Conservation (phyloP, 1,284 basidiomycete species). For the Tilletiopsis washingtonensis region DNA sequence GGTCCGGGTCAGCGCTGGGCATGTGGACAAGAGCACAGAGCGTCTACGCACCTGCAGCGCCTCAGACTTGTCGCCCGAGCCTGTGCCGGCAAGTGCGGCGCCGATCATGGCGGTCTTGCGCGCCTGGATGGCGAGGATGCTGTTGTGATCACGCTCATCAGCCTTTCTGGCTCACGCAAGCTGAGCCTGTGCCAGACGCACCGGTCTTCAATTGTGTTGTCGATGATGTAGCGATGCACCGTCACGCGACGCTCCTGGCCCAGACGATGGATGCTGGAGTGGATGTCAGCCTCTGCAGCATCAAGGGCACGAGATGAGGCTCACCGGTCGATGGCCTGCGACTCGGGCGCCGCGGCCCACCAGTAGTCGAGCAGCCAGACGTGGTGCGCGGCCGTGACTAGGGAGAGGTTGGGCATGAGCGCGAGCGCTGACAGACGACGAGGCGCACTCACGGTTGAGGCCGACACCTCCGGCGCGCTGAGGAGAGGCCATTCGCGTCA, state of each 20-base stretch:
- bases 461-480: no score
- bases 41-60: conserved; percentile 18
- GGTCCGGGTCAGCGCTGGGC: no score
- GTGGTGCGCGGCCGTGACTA: conserved; percentile 38
- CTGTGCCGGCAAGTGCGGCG: conserved; percentile 19
- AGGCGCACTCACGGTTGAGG: no score
- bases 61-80: conserved; percentile 14
- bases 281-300: conserved; percentile 12
- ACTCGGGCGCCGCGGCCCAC: conserved; percentile 54
- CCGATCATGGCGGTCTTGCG: conserved; percentile 87
- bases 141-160: neutral
- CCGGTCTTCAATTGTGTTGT: conserved; percentile 74
- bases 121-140: conserved; percentile 62
- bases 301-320: no score
- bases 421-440: no score
- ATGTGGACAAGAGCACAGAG: no score
- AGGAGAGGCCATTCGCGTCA: no score
- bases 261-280: conserved; percentile 66
- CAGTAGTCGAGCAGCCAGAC: conserved; percentile 45
- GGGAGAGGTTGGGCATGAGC: no score
- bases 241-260: conserved; percentile 82
- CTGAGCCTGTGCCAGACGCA: conserved; percentile 1
- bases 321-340: conserved; percentile 56
- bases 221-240: conserved; percentile 86
- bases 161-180: no score